Evolutionary conservation across 352 stramenopile species (phyloP).

Genomic region (Pythium rhizo-oryzae): DNA sequence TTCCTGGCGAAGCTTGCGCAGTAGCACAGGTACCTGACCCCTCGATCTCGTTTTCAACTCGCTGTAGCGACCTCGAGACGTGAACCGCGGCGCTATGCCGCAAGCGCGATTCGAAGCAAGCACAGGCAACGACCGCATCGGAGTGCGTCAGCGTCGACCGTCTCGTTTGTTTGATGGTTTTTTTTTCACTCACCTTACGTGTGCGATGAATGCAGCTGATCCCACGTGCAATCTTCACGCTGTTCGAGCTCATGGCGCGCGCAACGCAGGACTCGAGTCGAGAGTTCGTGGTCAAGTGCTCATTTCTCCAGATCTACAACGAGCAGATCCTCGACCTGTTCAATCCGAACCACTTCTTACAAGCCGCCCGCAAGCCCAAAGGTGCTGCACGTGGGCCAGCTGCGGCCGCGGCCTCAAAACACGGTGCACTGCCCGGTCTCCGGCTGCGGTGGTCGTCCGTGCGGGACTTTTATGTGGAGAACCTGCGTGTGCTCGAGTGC

Average conservation of each 20-base stretch:
- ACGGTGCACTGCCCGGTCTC: slow-evolving; percentile 27
- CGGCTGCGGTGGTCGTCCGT: slow-evolving; percentile 50
- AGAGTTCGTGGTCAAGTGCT: slow-evolving; percentile 49
- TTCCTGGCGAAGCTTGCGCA: no score
- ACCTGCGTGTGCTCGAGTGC: slow-evolving; percentile 48
- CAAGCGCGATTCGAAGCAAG: slow-evolving; percentile 24
- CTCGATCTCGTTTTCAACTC: no score
- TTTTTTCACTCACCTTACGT: background rate
- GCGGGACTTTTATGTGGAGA: slow-evolving; percentile 69
- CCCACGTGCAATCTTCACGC: slow-evolving; percentile 45
- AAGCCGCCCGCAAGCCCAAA: slow-evolving; percentile 7
- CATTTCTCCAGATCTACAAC: slow-evolving; percentile 55
- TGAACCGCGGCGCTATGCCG: slow-evolving; percentile 8
- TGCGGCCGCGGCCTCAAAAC: background rate
- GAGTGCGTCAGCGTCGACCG: slow-evolving; percentile 27
- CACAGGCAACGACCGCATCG: slow-evolving; percentile 25
- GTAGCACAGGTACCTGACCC: background rate
- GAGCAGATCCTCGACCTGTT: slow-evolving; percentile 53
- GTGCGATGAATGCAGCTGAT: slow-evolving; percentile 37
- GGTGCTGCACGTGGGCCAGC: slow-evolving; percentile 1
- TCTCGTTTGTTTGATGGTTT: background rate
- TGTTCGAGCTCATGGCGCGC: slow-evolving; percentile 40
- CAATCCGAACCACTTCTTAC: slow-evolving; percentile 44
- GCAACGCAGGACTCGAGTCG: slow-evolving; percentile 20
- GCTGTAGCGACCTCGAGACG: slow-evolving; percentile 9